phyloP scores from a whole-genome alignment of 345 rosid species.

The Eucalyptus decipiens region DNA sequence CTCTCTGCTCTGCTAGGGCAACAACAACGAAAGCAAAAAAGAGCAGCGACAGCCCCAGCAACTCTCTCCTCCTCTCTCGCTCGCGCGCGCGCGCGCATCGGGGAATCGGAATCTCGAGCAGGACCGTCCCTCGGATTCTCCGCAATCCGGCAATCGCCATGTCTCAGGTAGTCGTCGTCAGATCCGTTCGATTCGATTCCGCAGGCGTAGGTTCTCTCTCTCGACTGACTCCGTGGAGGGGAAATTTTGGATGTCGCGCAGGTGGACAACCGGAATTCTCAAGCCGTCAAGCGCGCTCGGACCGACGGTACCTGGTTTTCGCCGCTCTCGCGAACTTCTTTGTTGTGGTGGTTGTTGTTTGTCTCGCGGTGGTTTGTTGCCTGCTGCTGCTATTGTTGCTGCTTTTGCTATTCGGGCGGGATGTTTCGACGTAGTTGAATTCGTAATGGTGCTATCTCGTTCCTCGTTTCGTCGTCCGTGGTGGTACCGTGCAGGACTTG shows the following conservation, averaged over 20 bases:
- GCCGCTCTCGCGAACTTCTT: not conserved
- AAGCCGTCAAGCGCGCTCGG: conserved; percentile 96
- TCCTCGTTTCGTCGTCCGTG: not conserved
- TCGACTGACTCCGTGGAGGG: not conserved
- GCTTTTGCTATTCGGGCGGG: not conserved
- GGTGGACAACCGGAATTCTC: conserved; percentile 95
- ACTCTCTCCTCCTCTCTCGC: not conserved
- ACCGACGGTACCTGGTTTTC: conserved; percentile 60
- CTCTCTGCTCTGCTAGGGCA: not conserved
- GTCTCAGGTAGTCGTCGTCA: conserved; percentile 27
- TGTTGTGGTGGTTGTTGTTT: not conserved
- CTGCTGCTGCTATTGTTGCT: not conserved
- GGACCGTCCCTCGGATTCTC: not conserved
- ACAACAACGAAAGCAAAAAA: not conserved
- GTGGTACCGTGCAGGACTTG: not conserved
- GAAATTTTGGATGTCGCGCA: conserved; percentile 4
- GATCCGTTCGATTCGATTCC: not conserved
- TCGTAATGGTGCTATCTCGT: not conserved
- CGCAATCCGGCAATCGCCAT: not conserved
- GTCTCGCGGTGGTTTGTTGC: not conserved
- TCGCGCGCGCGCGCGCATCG: not conserved
- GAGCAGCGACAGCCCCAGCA: not conserved
- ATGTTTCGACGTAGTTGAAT: not conserved
- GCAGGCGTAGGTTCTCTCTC: not conserved
- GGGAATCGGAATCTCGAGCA: not conserved